Evolutionary conservation across 2,329 filamentous ascomycete species (phyloP).

Genomic region (Sarocladium oryzae): DNA sequence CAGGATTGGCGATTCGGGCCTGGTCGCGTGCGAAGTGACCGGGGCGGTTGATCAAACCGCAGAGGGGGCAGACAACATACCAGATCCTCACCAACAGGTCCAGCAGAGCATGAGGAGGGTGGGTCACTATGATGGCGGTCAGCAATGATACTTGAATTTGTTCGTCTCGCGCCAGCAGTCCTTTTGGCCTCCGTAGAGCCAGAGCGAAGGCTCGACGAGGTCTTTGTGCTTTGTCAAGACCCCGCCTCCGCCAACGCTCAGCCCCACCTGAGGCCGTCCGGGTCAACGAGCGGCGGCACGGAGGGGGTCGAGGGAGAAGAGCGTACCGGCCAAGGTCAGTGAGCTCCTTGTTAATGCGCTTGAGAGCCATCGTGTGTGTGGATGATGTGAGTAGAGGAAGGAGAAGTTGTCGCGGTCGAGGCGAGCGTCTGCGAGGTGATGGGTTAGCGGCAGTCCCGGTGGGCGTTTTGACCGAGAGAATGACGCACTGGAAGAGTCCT

Average conservation of each 20-base stretch:
- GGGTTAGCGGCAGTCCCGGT: neutral
- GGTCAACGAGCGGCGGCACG: neutral
- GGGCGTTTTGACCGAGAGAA: neutral
- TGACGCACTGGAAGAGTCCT: slow-evolving; percentile 9
- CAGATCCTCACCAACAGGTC: slow-evolving; percentile 94
- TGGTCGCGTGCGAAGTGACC: slow-evolving; percentile 5
- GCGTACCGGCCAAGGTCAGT: slow-evolving; percentile 82
- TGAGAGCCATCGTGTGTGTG: slow-evolving; percentile 66
- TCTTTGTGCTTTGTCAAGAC: slow-evolving; percentile 10
- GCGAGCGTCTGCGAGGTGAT: neutral
- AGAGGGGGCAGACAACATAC: slow-evolving; percentile 53
- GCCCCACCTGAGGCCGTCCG: slow-evolving; percentile 12
- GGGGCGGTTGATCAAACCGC: slow-evolving; percentile 9
- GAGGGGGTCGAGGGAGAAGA: slow-evolving; percentile 19
- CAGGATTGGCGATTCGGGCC: neutral
- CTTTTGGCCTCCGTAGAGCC: neutral
- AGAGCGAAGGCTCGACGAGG: slow-evolving; percentile 10
- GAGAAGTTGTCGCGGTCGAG: slow-evolving; percentile 2
- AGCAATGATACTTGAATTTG: slow-evolving; percentile 16
- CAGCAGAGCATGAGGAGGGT: slow-evolving; percentile 96
- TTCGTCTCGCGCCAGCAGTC: too few species aligned
- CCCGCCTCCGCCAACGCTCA: slow-evolving; percentile 11
- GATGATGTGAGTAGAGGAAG: slow-evolving; percentile 12
- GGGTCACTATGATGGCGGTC: slow-evolving; percentile 64
- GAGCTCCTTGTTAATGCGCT: slow-evolving; percentile 93